A percentile compares a stretch with the other conserved stretches of the same genome.
phyloP scores from a whole-genome alignment of 2,329 filamentous ascomycete genomes.

The Colletotrichum camelliae region DNA sequence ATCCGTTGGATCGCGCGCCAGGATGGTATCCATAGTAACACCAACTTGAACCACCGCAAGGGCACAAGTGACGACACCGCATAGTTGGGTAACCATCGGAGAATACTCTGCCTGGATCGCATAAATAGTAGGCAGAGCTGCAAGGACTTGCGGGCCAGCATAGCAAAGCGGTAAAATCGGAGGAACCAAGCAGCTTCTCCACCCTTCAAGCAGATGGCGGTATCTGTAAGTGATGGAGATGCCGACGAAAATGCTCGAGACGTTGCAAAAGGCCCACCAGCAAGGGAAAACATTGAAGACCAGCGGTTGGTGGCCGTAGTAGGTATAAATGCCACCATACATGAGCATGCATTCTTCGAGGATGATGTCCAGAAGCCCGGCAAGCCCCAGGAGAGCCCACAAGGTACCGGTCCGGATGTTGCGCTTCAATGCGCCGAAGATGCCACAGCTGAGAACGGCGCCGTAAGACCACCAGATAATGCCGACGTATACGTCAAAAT shows the following conservation, averaged over 20 bases:
- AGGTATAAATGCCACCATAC: not conserved
- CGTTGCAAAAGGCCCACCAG: constrained; percentile 11
- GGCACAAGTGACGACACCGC: not conserved
- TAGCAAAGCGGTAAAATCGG: not conserved
- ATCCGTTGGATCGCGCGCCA: not conserved
- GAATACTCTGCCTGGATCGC: not conserved
- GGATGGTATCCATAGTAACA: not conserved
- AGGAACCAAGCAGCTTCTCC: not conserved
- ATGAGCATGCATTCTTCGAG: constrained; percentile 5
- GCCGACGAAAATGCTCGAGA: not conserved
- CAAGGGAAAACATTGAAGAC: not conserved
- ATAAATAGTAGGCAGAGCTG: not conserved
- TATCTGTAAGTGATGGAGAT: not conserved
- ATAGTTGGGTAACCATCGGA: not conserved
- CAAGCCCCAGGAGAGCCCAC: not conserved
- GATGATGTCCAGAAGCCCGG: not conserved
- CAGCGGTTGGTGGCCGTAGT: constrained; percentile 5
- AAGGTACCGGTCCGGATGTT: not conserved
- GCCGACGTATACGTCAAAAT: not conserved
- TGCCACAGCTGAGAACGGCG: not conserved
- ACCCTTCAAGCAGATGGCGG: not conserved
- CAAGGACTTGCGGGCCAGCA: not conserved
- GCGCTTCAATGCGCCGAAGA: not conserved
- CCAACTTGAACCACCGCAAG: not conserved
- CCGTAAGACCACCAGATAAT: constrained; percentile 7